Conservation (phyloP, 768 basidiomycete genomes). For the Pleurotus sapidus region DNA sequence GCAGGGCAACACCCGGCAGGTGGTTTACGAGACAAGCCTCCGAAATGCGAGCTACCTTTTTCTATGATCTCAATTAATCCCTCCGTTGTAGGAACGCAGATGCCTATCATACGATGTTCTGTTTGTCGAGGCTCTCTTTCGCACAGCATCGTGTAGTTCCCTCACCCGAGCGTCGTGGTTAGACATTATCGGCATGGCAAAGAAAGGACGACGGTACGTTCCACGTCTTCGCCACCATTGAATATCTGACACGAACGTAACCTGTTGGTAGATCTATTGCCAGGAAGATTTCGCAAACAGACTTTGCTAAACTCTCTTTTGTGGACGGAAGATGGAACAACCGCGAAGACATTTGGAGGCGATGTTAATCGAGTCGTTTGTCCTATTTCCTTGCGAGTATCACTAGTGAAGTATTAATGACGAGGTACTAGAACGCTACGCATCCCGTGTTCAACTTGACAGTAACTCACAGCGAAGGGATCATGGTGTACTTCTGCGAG, state of each 20-base stretch:
- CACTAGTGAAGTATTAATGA: neutral
- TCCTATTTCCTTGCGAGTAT: constrained; percentile 9
- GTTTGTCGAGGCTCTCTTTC: constrained; percentile 82
- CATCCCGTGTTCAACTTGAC: constrained; percentile 80
- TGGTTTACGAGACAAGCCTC: constrained; percentile 92
- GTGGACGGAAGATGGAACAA: constrained; percentile 70
- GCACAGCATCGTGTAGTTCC: constrained; percentile 79
- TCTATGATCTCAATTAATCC: neutral
- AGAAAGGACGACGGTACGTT: constrained; percentile 1
- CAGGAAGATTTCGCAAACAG: constrained; percentile 18
- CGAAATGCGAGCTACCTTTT: constrained; percentile 56
- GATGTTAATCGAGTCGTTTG: constrained; percentile 62
- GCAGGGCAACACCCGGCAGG: constrained; percentile 86
- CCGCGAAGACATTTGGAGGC: constrained; percentile 54
- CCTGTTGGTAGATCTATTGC: constrained; percentile 29
- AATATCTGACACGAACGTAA: constrained; percentile 11
- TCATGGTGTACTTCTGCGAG: constrained; percentile 74
- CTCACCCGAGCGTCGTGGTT: constrained; percentile 32
- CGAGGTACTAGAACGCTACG: constrained; percentile 62
- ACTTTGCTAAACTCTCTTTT: constrained; percentile 57
- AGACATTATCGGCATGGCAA: constrained; percentile 38
- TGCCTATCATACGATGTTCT: constrained; percentile 93
- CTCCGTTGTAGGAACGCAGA: constrained; percentile 60
- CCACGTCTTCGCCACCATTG: neutral
- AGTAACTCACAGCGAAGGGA: constrained; percentile 57